These are phyloP conservation scores for Mitragyna speciosa DNA, from an alignment of 257 asterid genomes.

Conservation along the genomic window DNA sequence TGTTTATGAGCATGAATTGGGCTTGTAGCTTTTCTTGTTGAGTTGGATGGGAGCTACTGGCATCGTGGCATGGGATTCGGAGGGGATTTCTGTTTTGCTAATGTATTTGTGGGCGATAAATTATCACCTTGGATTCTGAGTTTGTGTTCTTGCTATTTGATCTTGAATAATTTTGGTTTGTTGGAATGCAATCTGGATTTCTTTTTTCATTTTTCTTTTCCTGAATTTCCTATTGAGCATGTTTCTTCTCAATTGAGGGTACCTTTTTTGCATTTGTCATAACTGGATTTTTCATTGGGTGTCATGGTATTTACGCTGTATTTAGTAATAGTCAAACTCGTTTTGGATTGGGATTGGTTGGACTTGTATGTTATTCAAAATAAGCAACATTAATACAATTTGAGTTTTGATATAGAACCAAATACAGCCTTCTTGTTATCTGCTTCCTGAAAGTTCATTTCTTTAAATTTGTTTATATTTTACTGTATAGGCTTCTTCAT, in stretches of 20 bases:
- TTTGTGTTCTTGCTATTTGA: constrained; percentile 1
- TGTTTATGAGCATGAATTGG: not conserved
- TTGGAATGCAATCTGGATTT: not conserved
- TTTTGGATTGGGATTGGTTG: too few relatives aligned
- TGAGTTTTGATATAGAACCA: not conserved
- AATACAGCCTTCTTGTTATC: not conserved
- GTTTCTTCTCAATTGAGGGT: not conserved
- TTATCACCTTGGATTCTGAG: not conserved
- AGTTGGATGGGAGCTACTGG: too few relatives aligned
- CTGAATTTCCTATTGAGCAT: not conserved
- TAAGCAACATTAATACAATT: too few relatives aligned
- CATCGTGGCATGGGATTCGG: not conserved
- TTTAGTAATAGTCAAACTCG: too few relatives aligned
- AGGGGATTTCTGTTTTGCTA: not conserved
- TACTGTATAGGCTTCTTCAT: not conserved
- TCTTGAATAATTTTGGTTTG: not conserved
- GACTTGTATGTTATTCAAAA: too few relatives aligned
- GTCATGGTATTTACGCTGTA: too few relatives aligned
- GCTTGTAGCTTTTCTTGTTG: not conserved
- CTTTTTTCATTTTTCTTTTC: not conserved
- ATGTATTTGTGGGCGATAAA: not conserved
- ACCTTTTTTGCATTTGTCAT: not conserved
- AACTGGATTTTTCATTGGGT: too few relatives aligned
- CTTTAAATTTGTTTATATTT: not conserved
- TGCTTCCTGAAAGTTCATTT: not conserved